phyloP scores from a whole-genome alignment of 2,329 filamentous ascomycete species.

The Catunica adiposa region DNA sequence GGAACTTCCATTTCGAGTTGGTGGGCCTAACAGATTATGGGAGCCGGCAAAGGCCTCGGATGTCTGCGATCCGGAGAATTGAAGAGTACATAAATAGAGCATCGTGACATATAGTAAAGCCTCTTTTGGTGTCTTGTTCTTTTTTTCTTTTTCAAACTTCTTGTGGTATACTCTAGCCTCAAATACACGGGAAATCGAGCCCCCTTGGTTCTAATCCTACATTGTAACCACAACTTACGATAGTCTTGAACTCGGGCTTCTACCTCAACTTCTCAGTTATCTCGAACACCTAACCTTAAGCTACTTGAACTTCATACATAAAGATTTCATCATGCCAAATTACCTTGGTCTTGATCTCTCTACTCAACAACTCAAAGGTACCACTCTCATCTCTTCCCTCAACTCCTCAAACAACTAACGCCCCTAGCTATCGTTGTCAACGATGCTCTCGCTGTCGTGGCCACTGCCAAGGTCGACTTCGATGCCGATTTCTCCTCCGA shows the following conservation, averaged over 20 bases:
- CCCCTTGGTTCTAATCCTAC: too few relatives aligned
- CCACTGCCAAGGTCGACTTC: slow-evolving; percentile 87
- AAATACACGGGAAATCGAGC: too few relatives aligned
- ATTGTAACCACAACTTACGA: too few relatives aligned
- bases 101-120: not conserved
- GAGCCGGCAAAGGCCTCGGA: too few relatives aligned
- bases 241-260: too few relatives aligned
- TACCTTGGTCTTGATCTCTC: slow-evolving; percentile 93
- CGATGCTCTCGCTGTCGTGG: slow-evolving; percentile 61
- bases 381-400: slow-evolving; percentile 5
- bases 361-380: slow-evolving; percentile 86
- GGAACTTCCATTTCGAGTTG: too few relatives aligned
- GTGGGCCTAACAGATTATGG: too few relatives aligned
- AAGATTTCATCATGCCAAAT: slow-evolving; percentile 24
- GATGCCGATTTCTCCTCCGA: slow-evolving; percentile 60
- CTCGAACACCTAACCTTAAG: not conserved
- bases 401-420: slow-evolving; percentile 8
- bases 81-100: not conserved
- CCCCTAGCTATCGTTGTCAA: slow-evolving; percentile 60
- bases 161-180: too few relatives aligned
- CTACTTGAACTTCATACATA: not conserved
- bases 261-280: too few relatives aligned
- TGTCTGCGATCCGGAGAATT: not conserved
- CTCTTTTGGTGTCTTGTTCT: too few relatives aligned
- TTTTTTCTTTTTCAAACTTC: too few relatives aligned